phyloP scores from a whole-genome alignment of 2,329 filamentous ascomycete genomes.

The Oidium heveae region DNA sequence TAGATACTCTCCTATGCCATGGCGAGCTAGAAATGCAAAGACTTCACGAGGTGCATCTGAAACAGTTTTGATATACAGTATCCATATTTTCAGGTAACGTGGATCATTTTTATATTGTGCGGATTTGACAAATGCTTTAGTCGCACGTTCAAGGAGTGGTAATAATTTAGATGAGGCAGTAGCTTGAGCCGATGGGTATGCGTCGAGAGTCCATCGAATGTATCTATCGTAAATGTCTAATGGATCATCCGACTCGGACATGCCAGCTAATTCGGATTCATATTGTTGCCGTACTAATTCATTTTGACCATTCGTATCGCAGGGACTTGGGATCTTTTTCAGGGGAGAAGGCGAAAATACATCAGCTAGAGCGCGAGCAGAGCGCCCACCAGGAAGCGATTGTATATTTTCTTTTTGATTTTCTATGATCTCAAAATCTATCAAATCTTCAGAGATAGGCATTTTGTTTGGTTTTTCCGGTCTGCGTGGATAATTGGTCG shows the following conservation, averaged over 20 bases:
- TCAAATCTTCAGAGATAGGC: conserved; percentile 28
- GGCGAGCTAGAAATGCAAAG: conserved; percentile 72
- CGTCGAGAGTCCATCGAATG: conserved; percentile 85
- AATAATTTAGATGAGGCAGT: conserved; percentile 79
- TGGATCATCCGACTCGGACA: conserved; percentile 78
- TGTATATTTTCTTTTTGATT: conserved; percentile 96
- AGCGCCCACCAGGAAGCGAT: conserved; percentile 65
- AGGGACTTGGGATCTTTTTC: conserved; percentile 33
- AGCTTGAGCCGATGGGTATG: conserved; percentile 82
- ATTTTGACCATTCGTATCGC: conserved; percentile 52
- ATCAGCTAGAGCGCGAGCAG: conserved; percentile 66
- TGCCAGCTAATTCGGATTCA: conserved; percentile 54
- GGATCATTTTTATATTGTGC: conserved; percentile 86
- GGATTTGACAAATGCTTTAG: conserved; percentile 66
- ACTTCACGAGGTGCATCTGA: conserved; percentile 81
- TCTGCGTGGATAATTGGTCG: background rate
- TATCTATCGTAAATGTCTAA: conserved; percentile 92
- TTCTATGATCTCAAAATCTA: conserved; percentile 81
- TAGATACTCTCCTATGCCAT: conserved; percentile 63
- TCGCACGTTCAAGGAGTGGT: conserved; percentile 72
- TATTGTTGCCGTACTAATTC: conserved; percentile 60
- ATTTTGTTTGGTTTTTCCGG: conserved; percentile 8
- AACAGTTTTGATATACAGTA: conserved; percentile 83
- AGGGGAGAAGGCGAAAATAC: conserved; percentile 46
- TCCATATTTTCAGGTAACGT: conserved; percentile 77